Conservation (phyloP, 176 grass and related monocot genomes). For the Alopecurus myosuroides region DNA sequence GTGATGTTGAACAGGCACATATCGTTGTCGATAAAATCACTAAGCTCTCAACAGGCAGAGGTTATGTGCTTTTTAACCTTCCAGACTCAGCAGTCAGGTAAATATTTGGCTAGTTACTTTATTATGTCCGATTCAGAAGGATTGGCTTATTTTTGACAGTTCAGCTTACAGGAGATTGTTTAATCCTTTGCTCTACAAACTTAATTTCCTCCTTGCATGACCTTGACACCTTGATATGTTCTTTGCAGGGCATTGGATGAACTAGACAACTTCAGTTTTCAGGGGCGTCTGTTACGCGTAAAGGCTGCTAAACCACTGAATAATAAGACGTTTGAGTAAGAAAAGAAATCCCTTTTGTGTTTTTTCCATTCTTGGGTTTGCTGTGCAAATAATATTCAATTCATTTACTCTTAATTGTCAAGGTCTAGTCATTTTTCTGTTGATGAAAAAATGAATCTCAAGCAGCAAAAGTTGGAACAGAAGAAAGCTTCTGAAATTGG, state of each 20-base stretch:
- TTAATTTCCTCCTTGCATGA: slow-evolving; percentile 10
- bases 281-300: slow-evolving; percentile 76
- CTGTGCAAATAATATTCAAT: not conserved
- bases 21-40: slow-evolving; percentile 85
- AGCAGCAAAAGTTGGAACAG: slow-evolving; percentile 69
- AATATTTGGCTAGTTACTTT: slow-evolving; percentile 10
- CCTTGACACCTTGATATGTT: not conserved
- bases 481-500: slow-evolving; percentile 82
- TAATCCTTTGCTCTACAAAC: not conserved
- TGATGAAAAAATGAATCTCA: slow-evolving; percentile 72
- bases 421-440: slow-evolving; percentile 45
- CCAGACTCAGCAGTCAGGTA: slow-evolving; percentile 90
- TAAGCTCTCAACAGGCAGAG: slow-evolving; percentile 79
- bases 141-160: slow-evolving; percentile 1
- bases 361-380: slow-evolving; percentile 22
- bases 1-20: slow-evolving; percentile 77
- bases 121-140: not conserved
- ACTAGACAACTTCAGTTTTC: slow-evolving; percentile 95
- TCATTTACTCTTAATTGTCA: slow-evolving; percentile 34
- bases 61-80: slow-evolving; percentile 82
- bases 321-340: slow-evolving; percentile 77
- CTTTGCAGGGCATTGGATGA: slow-evolving; percentile 78
- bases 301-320: slow-evolving; percentile 83
- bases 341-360: not conserved
- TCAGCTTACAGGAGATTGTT: not conserved